These are phyloP conservation scores for Chrysosporium keratinophilum DNA, from an alignment of 2,329 filamentous ascomycete genomes.

Conservation along the genomic window DNA sequence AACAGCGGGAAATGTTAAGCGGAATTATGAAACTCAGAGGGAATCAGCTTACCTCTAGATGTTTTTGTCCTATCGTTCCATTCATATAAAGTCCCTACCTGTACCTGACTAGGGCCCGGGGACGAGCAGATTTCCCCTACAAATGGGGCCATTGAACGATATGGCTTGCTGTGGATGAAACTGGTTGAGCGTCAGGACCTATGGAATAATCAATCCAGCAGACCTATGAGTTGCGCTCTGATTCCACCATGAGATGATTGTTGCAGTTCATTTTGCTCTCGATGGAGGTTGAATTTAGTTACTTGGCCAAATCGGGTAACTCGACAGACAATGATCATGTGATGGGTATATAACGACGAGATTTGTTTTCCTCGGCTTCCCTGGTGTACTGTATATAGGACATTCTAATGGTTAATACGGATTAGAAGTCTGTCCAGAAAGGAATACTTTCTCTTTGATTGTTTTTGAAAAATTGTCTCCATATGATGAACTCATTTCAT, in stretches of 20 bases:
- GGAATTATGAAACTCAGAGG: not conserved
- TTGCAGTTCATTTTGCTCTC: not conserved
- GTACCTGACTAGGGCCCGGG: not conserved
- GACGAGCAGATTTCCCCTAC: not conserved
- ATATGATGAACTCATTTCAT: no score
- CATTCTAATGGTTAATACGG: no score
- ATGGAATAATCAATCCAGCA: no score
- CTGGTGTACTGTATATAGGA: no score
- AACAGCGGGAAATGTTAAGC: not conserved
- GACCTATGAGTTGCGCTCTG: not conserved
- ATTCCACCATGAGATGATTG: not conserved
- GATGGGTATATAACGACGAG: not conserved
- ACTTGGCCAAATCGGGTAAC: not conserved
- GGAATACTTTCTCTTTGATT: no score
- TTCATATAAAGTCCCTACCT: conserved; percentile 14
- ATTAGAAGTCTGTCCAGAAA: no score
- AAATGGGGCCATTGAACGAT: not conserved
- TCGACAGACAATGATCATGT: not conserved
- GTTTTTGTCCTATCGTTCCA: not conserved
- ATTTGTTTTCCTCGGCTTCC: no score
- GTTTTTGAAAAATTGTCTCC: no score
- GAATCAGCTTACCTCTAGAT: conserved; percentile 4
- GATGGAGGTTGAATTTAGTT: not conserved
- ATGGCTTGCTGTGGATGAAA: no score
- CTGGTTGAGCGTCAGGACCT: no score